Conservation (phyloP, 2,329 filamentous ascomycete genomes). For the Phyllosticta ampelicida region DNA sequence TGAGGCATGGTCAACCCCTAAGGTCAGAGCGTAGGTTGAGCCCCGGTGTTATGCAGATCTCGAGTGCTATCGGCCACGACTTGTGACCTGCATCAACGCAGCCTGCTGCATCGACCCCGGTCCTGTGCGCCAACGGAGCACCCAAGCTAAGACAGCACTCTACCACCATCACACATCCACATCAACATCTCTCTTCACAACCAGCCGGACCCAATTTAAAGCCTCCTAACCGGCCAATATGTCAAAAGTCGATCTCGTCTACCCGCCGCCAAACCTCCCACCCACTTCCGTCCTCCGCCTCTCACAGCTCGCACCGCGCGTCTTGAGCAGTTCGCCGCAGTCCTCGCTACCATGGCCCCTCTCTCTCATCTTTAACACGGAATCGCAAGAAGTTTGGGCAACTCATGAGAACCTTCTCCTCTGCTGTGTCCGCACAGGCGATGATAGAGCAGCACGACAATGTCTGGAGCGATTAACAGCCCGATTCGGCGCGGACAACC, state of each 20-base stretch:
- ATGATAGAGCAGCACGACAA: constrained; percentile 64
- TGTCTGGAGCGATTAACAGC: constrained; percentile 65
- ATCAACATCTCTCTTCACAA: neutral
- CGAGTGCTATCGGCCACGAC: neutral
- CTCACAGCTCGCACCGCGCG: constrained; percentile 36
- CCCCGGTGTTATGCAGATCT: neutral
- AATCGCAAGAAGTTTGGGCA: constrained; percentile 73
- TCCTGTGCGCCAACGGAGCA: neutral
- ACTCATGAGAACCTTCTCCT: constrained; percentile 80
- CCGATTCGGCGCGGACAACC: constrained; percentile 76
- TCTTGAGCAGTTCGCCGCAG: constrained; percentile 28
- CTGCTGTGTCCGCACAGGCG: constrained; percentile 71
- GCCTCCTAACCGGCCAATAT: neutral
- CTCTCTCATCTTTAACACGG: constrained; percentile 42
- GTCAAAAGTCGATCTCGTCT: constrained; percentile 25
- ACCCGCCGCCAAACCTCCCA: constrained; percentile 29
- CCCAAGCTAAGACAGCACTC: neutral
- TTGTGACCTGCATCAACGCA: neutral
- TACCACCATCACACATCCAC: neutral
- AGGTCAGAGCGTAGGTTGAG: neutral
- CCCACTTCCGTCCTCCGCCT: constrained; percentile 34
- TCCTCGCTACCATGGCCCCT: constrained; percentile 40
- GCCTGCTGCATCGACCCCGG: neutral
- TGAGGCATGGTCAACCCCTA: neutral
- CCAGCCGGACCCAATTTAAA: neutral